Evolutionary conservation across 2,329 filamentous ascomycete genomes (phyloP), one percentile per base, ranked within the genome.

Genomic region (Dactylellina sp.): DNA sequence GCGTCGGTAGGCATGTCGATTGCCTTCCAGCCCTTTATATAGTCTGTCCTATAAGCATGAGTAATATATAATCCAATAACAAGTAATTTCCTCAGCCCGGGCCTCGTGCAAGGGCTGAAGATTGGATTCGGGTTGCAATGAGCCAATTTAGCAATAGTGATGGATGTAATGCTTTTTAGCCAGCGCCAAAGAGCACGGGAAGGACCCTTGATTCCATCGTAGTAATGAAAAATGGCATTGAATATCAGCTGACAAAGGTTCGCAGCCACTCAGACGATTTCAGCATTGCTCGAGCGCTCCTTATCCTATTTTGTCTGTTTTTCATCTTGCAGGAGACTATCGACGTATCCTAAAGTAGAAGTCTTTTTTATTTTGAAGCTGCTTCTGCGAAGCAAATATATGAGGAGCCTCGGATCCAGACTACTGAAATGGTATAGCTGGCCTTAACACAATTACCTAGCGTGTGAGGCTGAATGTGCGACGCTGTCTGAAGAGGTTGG

Each of bases 131-230:
- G 18, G 12, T 28, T 4, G 28, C 18, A 5, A 22, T 52, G 25
- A 25, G 49, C 25, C 14, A 37, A 52, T 52, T 52, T 52, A 35
- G 49, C 49, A 52, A 37, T 16, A 18, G 14, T 18, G 18, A 35
- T 32, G 5, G 28, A 1, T 35, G 16, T 24, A 7, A 52, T 37
- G 5, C 28, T 4, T 32, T 52, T 52, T 52, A 52, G 49, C 25
- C 49, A 52, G n/a, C 14, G 11, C 6, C 46, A 25, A 9, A 7
- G 20, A 7, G 7, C 46, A 16, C 14, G 14, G 24, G 24, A n/a
- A 22, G 49, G 50, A 56, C 25, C 50, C 50, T 28, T 64, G 16
- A 20, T 14, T 50, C 32, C 24, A 9, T 56, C 40, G 20, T 49
- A 39, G 61, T 56, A 65, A 57, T 57, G 20, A 20, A 57, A 24